These are phyloP conservation scores for Groenewaldozyma salmanticensis DNA, from an alignment of 805 yeast genomes.

Conservation along the genomic window DNA sequence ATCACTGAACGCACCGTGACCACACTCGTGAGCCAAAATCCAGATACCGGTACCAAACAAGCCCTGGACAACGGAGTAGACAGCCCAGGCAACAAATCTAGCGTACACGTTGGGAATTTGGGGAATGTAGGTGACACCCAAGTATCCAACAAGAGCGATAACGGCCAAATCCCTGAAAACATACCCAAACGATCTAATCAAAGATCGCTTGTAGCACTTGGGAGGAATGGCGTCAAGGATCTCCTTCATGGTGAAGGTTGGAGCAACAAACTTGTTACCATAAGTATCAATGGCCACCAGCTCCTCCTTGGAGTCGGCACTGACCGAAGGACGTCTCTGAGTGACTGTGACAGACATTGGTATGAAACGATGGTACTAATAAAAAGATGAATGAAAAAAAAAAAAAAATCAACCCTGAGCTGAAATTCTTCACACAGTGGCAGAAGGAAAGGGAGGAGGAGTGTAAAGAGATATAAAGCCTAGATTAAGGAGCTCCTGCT, in stretches of 20 bases:
- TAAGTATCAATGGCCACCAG: slow-evolving; percentile 39
- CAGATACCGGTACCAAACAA: slow-evolving; percentile 69
- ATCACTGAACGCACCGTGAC: slow-evolving; percentile 77
- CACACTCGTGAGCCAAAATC: slow-evolving; percentile 89
- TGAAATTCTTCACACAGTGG: no score
- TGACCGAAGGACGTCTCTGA: slow-evolving; percentile 1
- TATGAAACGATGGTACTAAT: no score
- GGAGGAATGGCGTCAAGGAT: slow-evolving; percentile 62
- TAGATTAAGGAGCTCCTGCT: no score
- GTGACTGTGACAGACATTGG: slow-evolving; percentile 2
- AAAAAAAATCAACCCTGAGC: no score
- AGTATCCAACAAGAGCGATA: slow-evolving; percentile 38
- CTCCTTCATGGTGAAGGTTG: slow-evolving; percentile 69
- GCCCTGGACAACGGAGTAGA: slow-evolving; percentile 47
- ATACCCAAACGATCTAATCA: slow-evolving; percentile 46
- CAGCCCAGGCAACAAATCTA: slow-evolving; percentile 51
- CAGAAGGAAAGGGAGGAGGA: no score
- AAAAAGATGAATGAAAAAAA: no score
- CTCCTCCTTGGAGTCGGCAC: not conserved
- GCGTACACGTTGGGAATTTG: slow-evolving; percentile 32
- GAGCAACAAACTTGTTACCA: slow-evolving; percentile 63
- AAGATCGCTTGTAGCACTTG: slow-evolving; percentile 60
- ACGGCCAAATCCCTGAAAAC: slow-evolving; percentile 53
- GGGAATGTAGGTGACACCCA: slow-evolving; percentile 48
- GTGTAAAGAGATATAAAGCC: no score